Base-by-base conservation (phyloP, 148 eudicot species). In the Polygonum maritimum region DNA sequence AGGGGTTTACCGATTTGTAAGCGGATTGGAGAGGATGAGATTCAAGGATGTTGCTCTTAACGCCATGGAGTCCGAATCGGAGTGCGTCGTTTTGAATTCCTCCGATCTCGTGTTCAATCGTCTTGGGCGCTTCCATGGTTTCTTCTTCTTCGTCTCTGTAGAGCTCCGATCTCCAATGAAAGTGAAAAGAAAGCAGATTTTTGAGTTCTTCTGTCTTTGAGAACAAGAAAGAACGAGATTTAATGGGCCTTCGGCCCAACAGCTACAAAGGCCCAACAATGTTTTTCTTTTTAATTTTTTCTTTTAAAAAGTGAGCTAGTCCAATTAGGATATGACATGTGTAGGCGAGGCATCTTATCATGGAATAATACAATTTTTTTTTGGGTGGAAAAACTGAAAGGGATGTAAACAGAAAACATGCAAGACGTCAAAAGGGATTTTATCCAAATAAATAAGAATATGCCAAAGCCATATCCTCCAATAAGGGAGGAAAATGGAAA, bases 1-100 rank as follows among this genome's bases (percentile, higher is more conserved):
- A 77, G 58, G 22, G 38, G 15, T 0, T 16, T 84, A 94, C 98
- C 62, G 91, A 73, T 67, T 81, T 84, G 39, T 79, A 80, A 26
- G 91, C 82, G 26, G 97, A 88, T 81, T 89, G 84, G 63, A 91
- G 95, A 54, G 98, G 95, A 72, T 94, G 98, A 75, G 91, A 75
- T 78, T 88, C 94, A 45, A 89, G 72, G 75, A 94, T 91, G 55
- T 94, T 90, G 81, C 91, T 82, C 79, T 88, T 94, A 80, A 91
- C 93, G 77, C 97, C 91, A 44, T 89, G 84, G 21, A 91, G 82
- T 18, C 98, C 97, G 76, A 87, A 89, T 1, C 98, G 92, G 52
- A 94, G 85, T 1, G 95, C 88, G 76, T 94, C 97, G 75, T 77
- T 85, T 48, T 81, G 26, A 21, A 81, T 62, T 0, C 91, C 95